phyloP scores from a whole-genome alignment of 768 basidiomycete species.

The Daedaleopsis nitida region DNA sequence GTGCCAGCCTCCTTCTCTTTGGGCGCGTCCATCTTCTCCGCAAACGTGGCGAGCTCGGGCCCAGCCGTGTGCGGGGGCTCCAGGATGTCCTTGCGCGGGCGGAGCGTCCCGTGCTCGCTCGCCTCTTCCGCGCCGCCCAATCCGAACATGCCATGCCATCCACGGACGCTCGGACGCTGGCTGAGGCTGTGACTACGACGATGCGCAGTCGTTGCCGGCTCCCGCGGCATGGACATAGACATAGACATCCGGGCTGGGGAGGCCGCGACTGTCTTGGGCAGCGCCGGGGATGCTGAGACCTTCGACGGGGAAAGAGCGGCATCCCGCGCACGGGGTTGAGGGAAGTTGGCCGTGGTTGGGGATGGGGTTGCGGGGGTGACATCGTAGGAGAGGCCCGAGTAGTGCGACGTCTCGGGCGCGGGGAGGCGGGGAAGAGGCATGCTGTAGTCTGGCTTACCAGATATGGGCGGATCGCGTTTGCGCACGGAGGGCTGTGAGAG shows the following conservation, averaged over 20 bases:
- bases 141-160: slow-evolving; percentile 67
- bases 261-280: slow-evolving; percentile 25
- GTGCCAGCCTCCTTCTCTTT: slow-evolving; percentile 32
- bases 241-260: slow-evolving; percentile 18
- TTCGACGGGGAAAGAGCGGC: slow-evolving; percentile 48
- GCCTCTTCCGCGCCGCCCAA: slow-evolving; percentile 33
- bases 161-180: slow-evolving; percentile 62
- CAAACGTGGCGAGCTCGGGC: slow-evolving; percentile 62
- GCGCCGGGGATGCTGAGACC: slow-evolving; percentile 13
- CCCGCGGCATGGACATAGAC: slow-evolving; percentile 50
- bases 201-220: slow-evolving; percentile 79
- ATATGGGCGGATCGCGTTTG: slow-evolving; percentile 38
- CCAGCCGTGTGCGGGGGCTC: slow-evolving; percentile 64
- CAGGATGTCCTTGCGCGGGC: slow-evolving; percentile 22
- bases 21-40: slow-evolving; percentile 35
- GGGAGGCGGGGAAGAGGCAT: slow-evolving; percentile 84
- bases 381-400: slow-evolving; percentile 82
- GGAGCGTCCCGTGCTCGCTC: slow-evolving; percentile 43
- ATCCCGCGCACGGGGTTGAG: slow-evolving; percentile 68
- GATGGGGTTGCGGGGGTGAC: slow-evolving; percentile 49
- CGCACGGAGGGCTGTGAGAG: slow-evolving; percentile 36
- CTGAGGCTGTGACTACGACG: slow-evolving; percentile 83
- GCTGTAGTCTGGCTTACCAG: slow-evolving; percentile 65
- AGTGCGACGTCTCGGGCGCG: slow-evolving; percentile 79
- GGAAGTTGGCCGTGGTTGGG: slow-evolving; percentile 54